Evolutionary conservation across 2,329 filamentous ascomycete species (phyloP).

Genomic region (Phaeophleospora eucalypticola): DNA sequence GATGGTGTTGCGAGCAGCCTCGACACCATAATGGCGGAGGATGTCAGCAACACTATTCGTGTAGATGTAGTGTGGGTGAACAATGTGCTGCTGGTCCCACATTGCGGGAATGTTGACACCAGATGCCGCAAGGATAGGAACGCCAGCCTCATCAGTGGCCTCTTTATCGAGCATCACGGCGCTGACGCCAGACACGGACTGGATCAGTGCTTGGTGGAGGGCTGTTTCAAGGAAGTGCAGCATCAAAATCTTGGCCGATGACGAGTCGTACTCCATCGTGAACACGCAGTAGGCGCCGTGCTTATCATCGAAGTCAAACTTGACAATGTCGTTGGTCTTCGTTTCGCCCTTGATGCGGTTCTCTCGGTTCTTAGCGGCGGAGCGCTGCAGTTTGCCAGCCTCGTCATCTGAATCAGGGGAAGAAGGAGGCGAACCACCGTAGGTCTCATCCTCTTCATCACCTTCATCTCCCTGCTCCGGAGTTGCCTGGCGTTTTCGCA

Average conservation of each 20-base stretch:
- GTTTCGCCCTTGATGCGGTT: conserved; percentile 59
- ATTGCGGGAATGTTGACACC: conserved; percentile 89
- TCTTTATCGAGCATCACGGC: conserved; percentile 64
- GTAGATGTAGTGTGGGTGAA: conserved; percentile 79
- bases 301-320: conserved; percentile 75
- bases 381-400: conserved; percentile 18
- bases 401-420: conserved; percentile 34
- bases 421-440: conserved; percentile 43
- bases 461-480: conserved; percentile 46
- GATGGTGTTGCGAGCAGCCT: conserved; percentile 84
- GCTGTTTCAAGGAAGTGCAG: conserved; percentile 83
- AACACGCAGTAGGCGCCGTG: conserved; percentile 73
- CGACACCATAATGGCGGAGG: conserved; percentile 82
- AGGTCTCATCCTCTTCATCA: conserved; percentile 56
- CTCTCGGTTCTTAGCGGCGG: conserved; percentile 52
- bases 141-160: conserved; percentile 45
- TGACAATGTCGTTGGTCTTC: conserved; percentile 60
- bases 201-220: conserved; percentile 73
- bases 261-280: conserved; percentile 74
- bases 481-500: conserved; percentile 46
- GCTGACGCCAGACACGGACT: conserved; percentile 75
- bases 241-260: conserved; percentile 86
- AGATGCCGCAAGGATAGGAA: conserved; percentile 62
- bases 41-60: conserved; percentile 92
- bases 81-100: conserved; percentile 78